Base-by-base conservation (phyloP, 2,329 filamentous ascomycete genomes). In the Epichloe sp. region DNA sequence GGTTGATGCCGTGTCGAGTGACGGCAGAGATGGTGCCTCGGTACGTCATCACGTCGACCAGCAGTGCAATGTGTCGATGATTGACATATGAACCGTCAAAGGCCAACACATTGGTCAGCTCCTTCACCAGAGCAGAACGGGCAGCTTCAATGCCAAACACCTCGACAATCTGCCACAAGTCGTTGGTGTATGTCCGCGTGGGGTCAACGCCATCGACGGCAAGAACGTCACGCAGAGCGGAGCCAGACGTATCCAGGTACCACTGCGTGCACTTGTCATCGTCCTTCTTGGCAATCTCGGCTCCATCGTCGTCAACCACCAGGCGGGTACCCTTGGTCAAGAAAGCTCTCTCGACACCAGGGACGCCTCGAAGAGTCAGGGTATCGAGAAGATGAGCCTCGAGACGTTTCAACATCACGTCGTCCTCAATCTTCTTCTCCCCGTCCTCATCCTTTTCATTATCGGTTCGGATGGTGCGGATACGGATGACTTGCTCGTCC, bases 1-100 rank as follows among this genome's bases (percentile, higher is more conserved):
- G 83, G 74, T 98, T 98, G 74, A 98, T 98, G 71, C 93, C 93
- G 65, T 98, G 93, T 70, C 93, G 87, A 51, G 93, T 98, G 56
- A 98, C 91, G 14, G 93, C 91, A 68, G 95, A 95, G 62, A 98
- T 83, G 61, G 86, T 85, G 58, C 93, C 93, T 62, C 93, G 82
- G 62, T 94, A 89, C 31, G 90, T 96, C 93, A 98, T 98, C 56
- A 98, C 88, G 71, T 98, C 93, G 57, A 94, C 89, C 49, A 98
- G 77, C 37, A 98, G 80, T 46, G 90, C 87, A 73, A 98, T 82
- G 73, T 98, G 93, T 62, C 93, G 89, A 71, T 97, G 89, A 68
- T 98, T 98, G 78, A 98, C 93, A 67, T 98, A 98, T 14, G 93
- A 97, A 79, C 94, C 94, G 65, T 97, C 93, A 65, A 98, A 98